Base-by-base conservation (phyloP, 164 flowering plant genomes). In the Annona cherimola region DNA sequence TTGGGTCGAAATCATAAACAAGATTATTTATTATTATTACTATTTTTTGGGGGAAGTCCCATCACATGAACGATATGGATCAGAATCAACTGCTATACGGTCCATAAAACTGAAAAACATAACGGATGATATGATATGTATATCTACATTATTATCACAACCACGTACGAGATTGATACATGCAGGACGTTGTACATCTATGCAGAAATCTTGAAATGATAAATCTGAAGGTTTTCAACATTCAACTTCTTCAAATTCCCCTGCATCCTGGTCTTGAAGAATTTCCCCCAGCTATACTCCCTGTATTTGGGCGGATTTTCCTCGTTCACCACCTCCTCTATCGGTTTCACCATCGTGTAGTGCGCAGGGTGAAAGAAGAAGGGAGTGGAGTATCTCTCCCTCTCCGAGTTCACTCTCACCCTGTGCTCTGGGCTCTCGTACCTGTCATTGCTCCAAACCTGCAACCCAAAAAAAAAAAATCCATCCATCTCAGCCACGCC, bases 361-460 rank as follows among this genome's bases (percentile, higher is more conserved):
- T 45, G 19, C 4, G 74, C 40, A 43, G 55, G 73, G 42, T 20
- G 62, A 20, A 55, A 63, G 44, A 63, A 45, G 43, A 62, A 63
- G 6, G 73, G 67, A 35, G 63, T 62, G 12, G 73, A 71, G 42
- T 62, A 62, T 50, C 73, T 71, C 68, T 71, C 74, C 44, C 67
- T 71, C n/a, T 63, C 59, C 18, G 67, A 71, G 67, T 71, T 71
- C 54, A 71, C 57, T 40, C 20, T n/a, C 68, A 61, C 68, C 63
- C 73, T 63, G 61, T 71, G 73, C 59, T 71, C 73, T 20, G 43
- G 59, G 19, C 68, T 71, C 16, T 61, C 68, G 1, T 71, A 61
- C 67, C 45, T 45, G 67, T 63, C 73, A 45, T 71, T 71, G 66
- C 67, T 71, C 73, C 73, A 71, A 39, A 71, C 73, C 73, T 71